Percentiles rank a stretch among this genome's conserved stretches.
Conservation (phyloP, 2,329 filamentous ascomycete species). For the Talaromyces marneffei region DNA sequence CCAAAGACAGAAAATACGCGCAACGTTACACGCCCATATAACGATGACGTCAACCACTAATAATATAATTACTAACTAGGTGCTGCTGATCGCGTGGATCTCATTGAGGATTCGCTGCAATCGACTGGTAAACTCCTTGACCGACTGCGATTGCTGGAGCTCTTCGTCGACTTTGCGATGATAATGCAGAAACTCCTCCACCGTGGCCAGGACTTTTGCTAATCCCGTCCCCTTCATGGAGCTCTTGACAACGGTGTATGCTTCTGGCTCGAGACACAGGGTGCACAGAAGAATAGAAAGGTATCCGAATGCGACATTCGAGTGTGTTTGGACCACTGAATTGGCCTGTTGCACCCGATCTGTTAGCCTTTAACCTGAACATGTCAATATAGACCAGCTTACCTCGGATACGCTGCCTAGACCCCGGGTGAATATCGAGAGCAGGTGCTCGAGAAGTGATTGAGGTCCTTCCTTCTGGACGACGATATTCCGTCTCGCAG, state of each 20-base stretch:
- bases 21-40: background rate
- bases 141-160: constrained; percentile 35
- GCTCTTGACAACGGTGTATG: constrained; percentile 39
- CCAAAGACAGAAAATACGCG: background rate
- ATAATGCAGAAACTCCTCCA: constrained; percentile 58
- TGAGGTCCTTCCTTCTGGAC: constrained; percentile 29
- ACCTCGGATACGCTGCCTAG: constrained; percentile 63
- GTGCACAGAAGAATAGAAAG: constrained; percentile 79
- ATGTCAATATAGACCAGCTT: constrained; percentile 29
- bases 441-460: constrained; percentile 53
- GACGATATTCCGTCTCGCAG: constrained; percentile 51
- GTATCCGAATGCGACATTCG: constrained; percentile 81
- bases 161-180: constrained; percentile 55
- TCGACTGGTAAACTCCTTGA: constrained; percentile 49
- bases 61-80: background rate
- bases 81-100: constrained; percentile 27
- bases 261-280: constrained; percentile 56
- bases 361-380: background rate
- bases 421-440: constrained; percentile 62
- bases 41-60: background rate
- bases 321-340: constrained; percentile 62
- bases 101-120: constrained; percentile 49
- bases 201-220: constrained; percentile 48
- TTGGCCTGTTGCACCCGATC: constrained; percentile 37
- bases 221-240: constrained; percentile 46